Evolutionary conservation across 164 flowering plant species (phyloP).

Genomic region (Litsea cubeba): DNA sequence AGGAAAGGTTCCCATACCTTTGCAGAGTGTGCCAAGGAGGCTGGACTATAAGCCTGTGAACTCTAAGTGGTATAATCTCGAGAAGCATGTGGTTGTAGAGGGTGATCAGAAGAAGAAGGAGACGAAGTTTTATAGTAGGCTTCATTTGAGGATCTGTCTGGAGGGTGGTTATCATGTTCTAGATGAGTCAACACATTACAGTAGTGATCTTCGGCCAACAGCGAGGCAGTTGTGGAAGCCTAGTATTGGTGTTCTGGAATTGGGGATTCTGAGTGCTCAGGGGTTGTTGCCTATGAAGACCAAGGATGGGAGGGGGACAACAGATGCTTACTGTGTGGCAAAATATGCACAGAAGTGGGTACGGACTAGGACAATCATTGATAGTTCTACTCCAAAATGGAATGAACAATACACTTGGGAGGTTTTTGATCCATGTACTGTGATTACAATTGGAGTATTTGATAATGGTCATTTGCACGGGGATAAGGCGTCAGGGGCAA

Average conservation of each 20-base stretch:
- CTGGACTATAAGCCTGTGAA: constrained; percentile 72
- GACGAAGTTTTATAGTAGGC: constrained; percentile 64
- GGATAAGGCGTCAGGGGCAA: constrained; percentile 10
- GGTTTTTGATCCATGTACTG: constrained; percentile 79
- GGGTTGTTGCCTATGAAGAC: constrained; percentile 87
- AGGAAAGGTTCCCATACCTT: constrained; percentile 62
- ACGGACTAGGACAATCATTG: constrained; percentile 62
- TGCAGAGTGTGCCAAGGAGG: constrained; percentile 55
- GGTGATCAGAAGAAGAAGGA: constrained; percentile 74
- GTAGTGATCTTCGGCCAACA: constrained; percentile 91
- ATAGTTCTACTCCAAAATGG: constrained; percentile 55
- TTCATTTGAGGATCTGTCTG: constrained; percentile 75
- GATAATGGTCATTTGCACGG: constrained; percentile 42
- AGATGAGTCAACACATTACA: constrained; percentile 86
- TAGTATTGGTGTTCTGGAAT: constrained; percentile 69
- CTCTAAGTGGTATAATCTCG: constrained; percentile 74
- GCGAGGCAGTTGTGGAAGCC: constrained; percentile 87
- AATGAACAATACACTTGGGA: constrained; percentile 94
- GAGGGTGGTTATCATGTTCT: constrained; percentile 97
- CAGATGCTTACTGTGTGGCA: constrained; percentile 87
- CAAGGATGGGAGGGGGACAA: constrained; percentile 69
- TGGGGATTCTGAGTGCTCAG: constrained; percentile 67
- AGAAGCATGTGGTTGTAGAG: constrained; percentile 65
- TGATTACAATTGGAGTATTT: constrained; percentile 65
- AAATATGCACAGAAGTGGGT: constrained; percentile 87